These are phyloP conservation scores for Syncephalastrum monosporum DNA, from an alignment of 371 early-diverging fungal genomes.

Conservation along the genomic window DNA sequence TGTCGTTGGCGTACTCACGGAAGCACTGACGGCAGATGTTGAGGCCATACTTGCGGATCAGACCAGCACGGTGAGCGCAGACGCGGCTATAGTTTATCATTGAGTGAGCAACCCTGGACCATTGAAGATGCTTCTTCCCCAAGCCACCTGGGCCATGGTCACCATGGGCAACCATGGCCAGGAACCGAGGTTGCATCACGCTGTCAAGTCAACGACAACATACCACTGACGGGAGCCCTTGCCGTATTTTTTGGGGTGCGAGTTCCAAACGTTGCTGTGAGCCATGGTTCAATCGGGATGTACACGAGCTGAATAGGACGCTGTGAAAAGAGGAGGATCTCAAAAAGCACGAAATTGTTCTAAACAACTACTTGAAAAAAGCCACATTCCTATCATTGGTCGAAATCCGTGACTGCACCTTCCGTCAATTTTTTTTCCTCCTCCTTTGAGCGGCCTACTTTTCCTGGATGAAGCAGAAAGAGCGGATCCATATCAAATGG, in stretches of 20 bases:
- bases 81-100: slow-evolving; percentile 74
- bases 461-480: too few relatives aligned
- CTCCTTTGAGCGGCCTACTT: too few relatives aligned
- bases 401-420: slow-evolving; percentile 11
- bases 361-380: neutral
- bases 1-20: slow-evolving; percentile 98
- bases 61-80: slow-evolving; percentile 98
- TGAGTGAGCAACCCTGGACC: neutral
- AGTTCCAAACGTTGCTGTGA: slow-evolving; percentile 95
- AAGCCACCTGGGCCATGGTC: too few relatives aligned
- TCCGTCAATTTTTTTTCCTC: too few relatives aligned
- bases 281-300: slow-evolving; percentile 68
- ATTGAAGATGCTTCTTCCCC: too few relatives aligned
- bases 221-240: slow-evolving; percentile 99
- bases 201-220: slow-evolving; percentile 2
- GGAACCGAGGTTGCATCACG: too few relatives aligned
- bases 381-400: slow-evolving; percentile 2
- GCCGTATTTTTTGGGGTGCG: slow-evolving; percentile 94
- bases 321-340: too few relatives aligned
- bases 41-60: slow-evolving; percentile 99
- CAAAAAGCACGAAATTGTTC: slow-evolving; percentile 4
- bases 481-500: too few relatives aligned
- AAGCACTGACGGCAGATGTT: slow-evolving; percentile 99
- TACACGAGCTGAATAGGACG: too few relatives aligned
- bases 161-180: too few relatives aligned